Evolutionary conservation across 306 rosid genomes (phyloP).

Genomic region (Quercus aquifolioides): DNA sequence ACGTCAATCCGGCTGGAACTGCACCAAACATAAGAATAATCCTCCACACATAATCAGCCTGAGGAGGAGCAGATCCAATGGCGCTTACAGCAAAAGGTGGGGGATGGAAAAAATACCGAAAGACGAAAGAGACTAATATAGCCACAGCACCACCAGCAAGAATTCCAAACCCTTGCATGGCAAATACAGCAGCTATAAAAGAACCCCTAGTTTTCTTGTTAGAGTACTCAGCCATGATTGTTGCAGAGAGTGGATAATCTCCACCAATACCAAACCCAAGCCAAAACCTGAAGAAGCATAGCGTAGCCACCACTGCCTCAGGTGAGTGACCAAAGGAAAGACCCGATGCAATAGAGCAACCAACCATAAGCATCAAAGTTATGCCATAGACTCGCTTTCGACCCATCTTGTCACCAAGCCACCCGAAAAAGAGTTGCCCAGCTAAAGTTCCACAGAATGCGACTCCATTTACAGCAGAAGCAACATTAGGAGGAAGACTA

Average conservation of each 20-base stretch:
- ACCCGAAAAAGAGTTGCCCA: constrained; percentile 39
- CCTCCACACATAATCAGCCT: constrained; percentile 63
- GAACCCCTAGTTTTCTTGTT: constrained; percentile 50
- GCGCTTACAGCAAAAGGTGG: constrained; percentile 12
- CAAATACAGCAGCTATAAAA: constrained; percentile 63
- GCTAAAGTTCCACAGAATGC: constrained; percentile 40
- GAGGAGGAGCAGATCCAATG: constrained; percentile 33
- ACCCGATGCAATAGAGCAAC: constrained; percentile 37
- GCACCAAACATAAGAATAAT: constrained; percentile 70
- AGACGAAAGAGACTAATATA: constrained; percentile 35
- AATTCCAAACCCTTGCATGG: constrained; percentile 81
- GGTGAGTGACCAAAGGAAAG: constrained; percentile 39
- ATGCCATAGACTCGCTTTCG: constrained; percentile 44
- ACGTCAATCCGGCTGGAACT: constrained; percentile 47
- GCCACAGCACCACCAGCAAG: constrained; percentile 54
- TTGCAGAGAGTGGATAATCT: constrained; percentile 69
- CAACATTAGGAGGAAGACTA: constrained; percentile 34
- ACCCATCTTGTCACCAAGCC: constrained; percentile 51
- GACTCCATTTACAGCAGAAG: constrained; percentile 44
- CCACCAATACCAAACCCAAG: constrained; percentile 53
- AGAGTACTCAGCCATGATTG: constrained; percentile 71
- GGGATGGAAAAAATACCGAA: constrained; percentile 27
- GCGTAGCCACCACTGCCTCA: constrained; percentile 26
- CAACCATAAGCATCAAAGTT: constrained; percentile 43
- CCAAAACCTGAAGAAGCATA: constrained; percentile 52